phyloP scores from a whole-genome alignment of 192 early-diverging fungal genomes.

The Gaertneriomyces sp. region DNA sequence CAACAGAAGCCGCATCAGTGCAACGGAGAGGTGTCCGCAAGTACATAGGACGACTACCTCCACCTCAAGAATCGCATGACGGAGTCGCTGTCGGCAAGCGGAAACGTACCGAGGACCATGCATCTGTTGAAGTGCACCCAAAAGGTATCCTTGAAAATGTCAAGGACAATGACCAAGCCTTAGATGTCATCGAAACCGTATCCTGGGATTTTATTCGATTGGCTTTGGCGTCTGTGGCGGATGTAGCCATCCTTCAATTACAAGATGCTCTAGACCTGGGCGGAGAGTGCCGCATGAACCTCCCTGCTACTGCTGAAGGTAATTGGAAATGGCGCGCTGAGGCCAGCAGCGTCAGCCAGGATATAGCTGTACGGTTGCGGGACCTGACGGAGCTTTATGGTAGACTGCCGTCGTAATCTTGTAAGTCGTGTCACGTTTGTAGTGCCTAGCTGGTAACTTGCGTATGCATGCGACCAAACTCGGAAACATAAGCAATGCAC shows the following conservation, averaged over 20 bases:
- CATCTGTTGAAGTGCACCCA: too few species aligned
- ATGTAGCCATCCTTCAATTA: constrained; percentile 27
- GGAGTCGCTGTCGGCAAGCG: neutral
- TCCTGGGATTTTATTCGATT: constrained; percentile 21
- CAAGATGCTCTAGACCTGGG: constrained; percentile 29
- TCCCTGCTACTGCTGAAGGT: constrained; percentile 25
- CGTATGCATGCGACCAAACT: too few species aligned
- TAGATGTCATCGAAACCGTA: constrained; percentile 5
- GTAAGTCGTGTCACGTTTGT: too few species aligned
- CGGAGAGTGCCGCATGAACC: constrained; percentile 22
- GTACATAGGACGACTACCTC: constrained; percentile 14
- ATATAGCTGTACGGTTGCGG: constrained; percentile 17
- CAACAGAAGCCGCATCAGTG: constrained; percentile 5
- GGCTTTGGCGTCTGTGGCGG: constrained; percentile 15
- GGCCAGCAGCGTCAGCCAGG: constrained; percentile 12
- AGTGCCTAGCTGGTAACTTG: too few species aligned
- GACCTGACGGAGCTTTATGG: constrained; percentile 17
- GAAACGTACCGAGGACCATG: neutral
- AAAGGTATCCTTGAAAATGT: too few species aligned
- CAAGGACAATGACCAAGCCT: too few species aligned
- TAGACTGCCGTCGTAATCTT: neutral
- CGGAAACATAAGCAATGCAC: too few species aligned
- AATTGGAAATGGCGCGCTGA: constrained; percentile 24
- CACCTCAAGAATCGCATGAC: neutral
- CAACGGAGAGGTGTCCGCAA: constrained; percentile 10